phyloP scores from a whole-genome alignment of 495 filamentous ascomycete genomes.

The Tuber brumale region DNA sequence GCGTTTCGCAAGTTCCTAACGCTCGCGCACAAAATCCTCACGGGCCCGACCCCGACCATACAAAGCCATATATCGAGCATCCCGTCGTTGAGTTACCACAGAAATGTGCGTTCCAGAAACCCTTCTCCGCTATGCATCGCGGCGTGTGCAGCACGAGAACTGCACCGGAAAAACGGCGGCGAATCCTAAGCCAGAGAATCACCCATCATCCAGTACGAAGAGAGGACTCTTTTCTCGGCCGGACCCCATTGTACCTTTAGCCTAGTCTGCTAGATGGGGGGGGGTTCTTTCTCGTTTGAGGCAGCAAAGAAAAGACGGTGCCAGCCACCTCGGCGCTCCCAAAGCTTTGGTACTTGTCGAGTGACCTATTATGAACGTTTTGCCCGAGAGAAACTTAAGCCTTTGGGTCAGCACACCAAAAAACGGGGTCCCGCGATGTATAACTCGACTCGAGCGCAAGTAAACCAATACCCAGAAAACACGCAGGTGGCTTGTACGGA shows the following conservation, averaged over 20 bases:
- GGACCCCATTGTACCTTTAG: neutral
- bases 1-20: neutral
- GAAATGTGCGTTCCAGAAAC: neutral
- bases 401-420: neutral
- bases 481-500: neutral
- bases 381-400: neutral
- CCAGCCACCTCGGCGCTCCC: neutral
- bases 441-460: neutral
- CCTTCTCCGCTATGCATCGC: neutral
- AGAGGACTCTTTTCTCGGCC: neutral
- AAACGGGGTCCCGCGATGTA: neutral
- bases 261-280: neutral
- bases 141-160: neutral
- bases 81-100: neutral
- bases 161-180: neutral
- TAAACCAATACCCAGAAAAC: neutral
- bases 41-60: neutral
- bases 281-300: neutral
- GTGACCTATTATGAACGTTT: neutral
- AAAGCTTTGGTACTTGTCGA: neutral
- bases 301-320: neutral
- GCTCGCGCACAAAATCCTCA: neutral
- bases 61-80: neutral
- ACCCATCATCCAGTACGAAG: neutral
- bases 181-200: neutral